phyloP scores from a whole-genome alignment of 768 basidiomycete genomes.

The Lactarius indigo region DNA sequence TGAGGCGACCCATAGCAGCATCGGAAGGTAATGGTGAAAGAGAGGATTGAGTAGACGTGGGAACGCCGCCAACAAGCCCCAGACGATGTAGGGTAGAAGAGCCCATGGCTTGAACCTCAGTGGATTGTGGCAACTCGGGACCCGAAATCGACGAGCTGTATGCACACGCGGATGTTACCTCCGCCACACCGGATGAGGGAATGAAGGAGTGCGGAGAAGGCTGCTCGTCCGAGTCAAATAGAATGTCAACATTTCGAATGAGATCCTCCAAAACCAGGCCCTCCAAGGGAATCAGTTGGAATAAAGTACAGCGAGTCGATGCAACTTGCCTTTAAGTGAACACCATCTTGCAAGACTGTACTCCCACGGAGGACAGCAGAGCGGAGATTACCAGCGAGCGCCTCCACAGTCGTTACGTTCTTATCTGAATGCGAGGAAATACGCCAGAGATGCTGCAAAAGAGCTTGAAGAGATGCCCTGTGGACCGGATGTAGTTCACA shows the following conservation, averaged over 20 bases:
- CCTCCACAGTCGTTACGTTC: background rate
- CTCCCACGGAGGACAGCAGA: rapidly evolving
- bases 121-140: background rate
- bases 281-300: background rate
- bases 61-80: background rate
- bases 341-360: background rate
- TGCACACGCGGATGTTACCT: background rate
- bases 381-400: background rate
- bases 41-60: background rate
- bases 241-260: background rate
- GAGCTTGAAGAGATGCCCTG: background rate
- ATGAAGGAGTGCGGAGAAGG: rapidly evolving
- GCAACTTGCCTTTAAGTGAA: background rate
- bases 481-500: background rate
- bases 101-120: background rate
- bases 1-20: background rate
- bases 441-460: background rate
- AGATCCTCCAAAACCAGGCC: background rate
- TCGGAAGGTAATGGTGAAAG: background rate
- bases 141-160: background rate
- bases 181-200: no score
- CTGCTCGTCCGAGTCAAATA: background rate
- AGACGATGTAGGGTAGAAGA: background rate
- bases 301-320: background rate
- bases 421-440: background rate